Percentiles rank a stretch among this genome's conserved stretches.
phyloP scores from a whole-genome alignment of 2,329 filamentous ascomycete species.

The Pestalotiopsis sp. region DNA sequence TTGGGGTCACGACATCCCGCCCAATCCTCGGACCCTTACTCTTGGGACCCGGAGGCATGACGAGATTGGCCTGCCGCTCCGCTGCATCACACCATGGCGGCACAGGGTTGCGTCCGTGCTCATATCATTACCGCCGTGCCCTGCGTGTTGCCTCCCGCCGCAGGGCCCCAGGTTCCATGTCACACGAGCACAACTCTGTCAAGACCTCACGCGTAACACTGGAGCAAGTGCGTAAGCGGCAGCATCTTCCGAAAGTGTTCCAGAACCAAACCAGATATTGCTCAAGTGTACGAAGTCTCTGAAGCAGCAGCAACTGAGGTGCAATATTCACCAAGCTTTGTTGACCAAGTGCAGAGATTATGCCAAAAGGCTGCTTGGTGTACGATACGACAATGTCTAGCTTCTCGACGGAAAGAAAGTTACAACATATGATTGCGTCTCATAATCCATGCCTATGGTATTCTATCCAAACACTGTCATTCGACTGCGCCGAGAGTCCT shows the following conservation, averaged over 20 bases:
- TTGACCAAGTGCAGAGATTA: not conserved
- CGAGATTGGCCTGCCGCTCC: not conserved
- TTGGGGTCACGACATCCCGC: not conserved
- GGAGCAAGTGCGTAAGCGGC: not conserved
- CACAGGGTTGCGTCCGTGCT: not conserved
- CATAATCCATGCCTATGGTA: not conserved
- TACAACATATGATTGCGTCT: not conserved
- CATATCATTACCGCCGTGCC: not conserved
- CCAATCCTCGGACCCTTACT: not conserved
- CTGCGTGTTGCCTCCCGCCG: not conserved
- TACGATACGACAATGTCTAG: not conserved
- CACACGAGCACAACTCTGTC: conserved; percentile 2
- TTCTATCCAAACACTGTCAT: not conserved
- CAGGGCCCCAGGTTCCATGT: not conserved
- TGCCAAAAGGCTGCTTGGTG: not conserved
- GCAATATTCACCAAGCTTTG: not conserved
- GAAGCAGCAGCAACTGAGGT: not conserved
- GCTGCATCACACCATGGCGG: not conserved
- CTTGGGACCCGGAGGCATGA: not conserved
- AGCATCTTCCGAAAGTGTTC: not conserved
- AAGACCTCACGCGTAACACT: not conserved
- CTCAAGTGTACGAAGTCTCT: not conserved
- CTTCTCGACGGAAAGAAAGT: not conserved
- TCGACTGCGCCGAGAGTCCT: conserved; percentile 25
- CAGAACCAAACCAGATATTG: not conserved